These are phyloP conservation scores for Aspergillus fumigatus DNA, from an alignment of 2,329 filamentous ascomycete genomes.

Conservation along the genomic window DNA sequence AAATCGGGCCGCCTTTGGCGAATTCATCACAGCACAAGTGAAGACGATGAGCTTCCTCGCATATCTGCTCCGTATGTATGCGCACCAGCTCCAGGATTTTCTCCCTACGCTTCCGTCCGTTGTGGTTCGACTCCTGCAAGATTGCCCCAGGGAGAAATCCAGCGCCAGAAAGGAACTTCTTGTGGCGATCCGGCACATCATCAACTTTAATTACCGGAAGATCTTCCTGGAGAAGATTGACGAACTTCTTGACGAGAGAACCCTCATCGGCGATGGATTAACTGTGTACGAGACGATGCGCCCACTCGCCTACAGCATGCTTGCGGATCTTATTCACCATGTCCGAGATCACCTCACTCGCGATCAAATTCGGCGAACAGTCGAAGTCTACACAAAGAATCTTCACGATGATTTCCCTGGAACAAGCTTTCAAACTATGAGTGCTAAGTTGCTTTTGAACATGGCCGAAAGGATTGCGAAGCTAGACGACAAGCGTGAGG, in stretches of 20 bases:
- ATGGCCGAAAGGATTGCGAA: slow-evolving; percentile 98
- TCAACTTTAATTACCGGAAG: slow-evolving; percentile 96
- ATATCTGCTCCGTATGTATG: slow-evolving; percentile 83
- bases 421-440: slow-evolving; percentile 99
- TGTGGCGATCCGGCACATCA: slow-evolving; percentile 95
- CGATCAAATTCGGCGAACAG: slow-evolving; percentile 89
- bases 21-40: slow-evolving; percentile 96
- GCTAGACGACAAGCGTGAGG: slow-evolving; percentile 87
- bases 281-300: slow-evolving; percentile 97
- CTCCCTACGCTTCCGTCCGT: slow-evolving; percentile 79
- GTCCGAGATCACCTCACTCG: slow-evolving; percentile 83
- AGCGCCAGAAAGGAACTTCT: slow-evolving; percentile 89
- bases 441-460: slow-evolving; percentile 90
- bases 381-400: slow-evolving; percentile 96
- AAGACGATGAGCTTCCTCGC: slow-evolving; percentile 99
- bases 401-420: slow-evolving; percentile 93
- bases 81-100: slow-evolving; percentile 82
- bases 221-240: slow-evolving; percentile 95
- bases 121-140: slow-evolving; percentile 83
- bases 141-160: slow-evolving; percentile 92
- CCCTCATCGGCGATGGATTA: slow-evolving; percentile 88
- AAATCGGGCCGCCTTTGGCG: slow-evolving; percentile 89
- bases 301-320: slow-evolving; percentile 94
- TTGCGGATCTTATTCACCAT: slow-evolving; percentile 96
- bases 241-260: slow-evolving; percentile 88